Conservation (phyloP, 192 early-diverging fungal species). For the Phycomyces nitens region DNA sequence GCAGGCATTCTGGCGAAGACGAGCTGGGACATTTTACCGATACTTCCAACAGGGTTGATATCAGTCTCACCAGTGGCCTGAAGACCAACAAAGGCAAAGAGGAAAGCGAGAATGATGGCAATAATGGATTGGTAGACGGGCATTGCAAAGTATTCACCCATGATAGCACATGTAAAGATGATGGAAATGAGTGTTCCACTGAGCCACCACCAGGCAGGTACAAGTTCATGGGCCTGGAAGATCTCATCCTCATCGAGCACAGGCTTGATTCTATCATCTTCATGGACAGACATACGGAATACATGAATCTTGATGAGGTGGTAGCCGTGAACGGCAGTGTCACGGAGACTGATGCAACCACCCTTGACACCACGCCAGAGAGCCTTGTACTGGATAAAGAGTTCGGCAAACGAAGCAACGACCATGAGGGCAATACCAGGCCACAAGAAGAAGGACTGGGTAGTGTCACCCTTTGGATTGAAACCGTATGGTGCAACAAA, state of each 20-base stretch:
- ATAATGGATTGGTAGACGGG: slow-evolving; percentile 56
- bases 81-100: slow-evolving; percentile 63
- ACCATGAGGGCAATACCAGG: slow-evolving; percentile 69
- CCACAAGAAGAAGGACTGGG: slow-evolving; percentile 68
- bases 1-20: slow-evolving; percentile 57
- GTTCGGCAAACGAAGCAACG: slow-evolving; percentile 57
- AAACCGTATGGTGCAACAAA: slow-evolving; percentile 33
- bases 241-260: slow-evolving; percentile 35
- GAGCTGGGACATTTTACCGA: slow-evolving; percentile 65
- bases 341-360: slow-evolving; percentile 14
- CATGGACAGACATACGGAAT: slow-evolving; percentile 5
- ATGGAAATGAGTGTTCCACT: slow-evolving; percentile 47
- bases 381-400: slow-evolving; percentile 43
- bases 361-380: slow-evolving; percentile 44
- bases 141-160: slow-evolving; percentile 54
- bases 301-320: slow-evolving; percentile 11
- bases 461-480: slow-evolving; percentile 30
- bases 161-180: slow-evolving; percentile 53
- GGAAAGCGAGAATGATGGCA: slow-evolving; percentile 58
- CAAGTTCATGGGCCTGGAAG: slow-evolving; percentile 42
- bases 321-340: slow-evolving; percentile 2
- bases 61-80: slow-evolving; percentile 64
- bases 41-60: slow-evolving; percentile 61
- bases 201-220: slow-evolving; percentile 54
- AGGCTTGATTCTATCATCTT: slow-evolving; percentile 16